Evolutionary conservation across 495 filamentous ascomycete genomes (phyloP).

Genomic region (Penicillium antarcticum): DNA sequence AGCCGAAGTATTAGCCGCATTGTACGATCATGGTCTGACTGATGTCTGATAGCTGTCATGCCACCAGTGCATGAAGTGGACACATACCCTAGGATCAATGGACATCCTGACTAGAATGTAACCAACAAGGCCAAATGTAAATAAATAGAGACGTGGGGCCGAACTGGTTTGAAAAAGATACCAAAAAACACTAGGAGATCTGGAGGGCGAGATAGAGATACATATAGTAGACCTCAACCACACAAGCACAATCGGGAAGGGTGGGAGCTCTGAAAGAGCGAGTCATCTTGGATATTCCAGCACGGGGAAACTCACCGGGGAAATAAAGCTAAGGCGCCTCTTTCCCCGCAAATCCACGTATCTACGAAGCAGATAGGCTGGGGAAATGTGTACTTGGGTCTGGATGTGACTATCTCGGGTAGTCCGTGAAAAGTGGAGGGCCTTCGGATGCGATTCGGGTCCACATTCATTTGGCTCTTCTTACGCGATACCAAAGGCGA

Average conservation of each 20-base stretch:
- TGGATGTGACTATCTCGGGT: slow-evolving; percentile 3
- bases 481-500: neutral
- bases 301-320: neutral
- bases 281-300: neutral
- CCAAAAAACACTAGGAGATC: neutral
- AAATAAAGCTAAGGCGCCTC: too few relatives aligned
- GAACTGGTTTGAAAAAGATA: neutral
- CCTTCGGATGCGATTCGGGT: slow-evolving; percentile 20
- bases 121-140: neutral
- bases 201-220: neutral
- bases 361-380: neutral
- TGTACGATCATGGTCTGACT: neutral
- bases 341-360: neutral
- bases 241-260: neutral
- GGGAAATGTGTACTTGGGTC: neutral
- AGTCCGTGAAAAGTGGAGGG: slow-evolving; percentile 15
- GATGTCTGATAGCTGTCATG: neutral
- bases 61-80: neutral
- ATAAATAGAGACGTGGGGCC: neutral
- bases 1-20: slow-evolving; percentile 1
- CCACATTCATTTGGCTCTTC: slow-evolving; percentile 12
- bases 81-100: neutral
- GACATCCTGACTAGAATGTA: neutral
- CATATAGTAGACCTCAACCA: neutral
- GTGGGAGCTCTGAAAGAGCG: neutral